phyloP scores from a whole-genome alignment of 2,329 filamentous ascomycete genomes.

The Monosporascus sp. region DNA sequence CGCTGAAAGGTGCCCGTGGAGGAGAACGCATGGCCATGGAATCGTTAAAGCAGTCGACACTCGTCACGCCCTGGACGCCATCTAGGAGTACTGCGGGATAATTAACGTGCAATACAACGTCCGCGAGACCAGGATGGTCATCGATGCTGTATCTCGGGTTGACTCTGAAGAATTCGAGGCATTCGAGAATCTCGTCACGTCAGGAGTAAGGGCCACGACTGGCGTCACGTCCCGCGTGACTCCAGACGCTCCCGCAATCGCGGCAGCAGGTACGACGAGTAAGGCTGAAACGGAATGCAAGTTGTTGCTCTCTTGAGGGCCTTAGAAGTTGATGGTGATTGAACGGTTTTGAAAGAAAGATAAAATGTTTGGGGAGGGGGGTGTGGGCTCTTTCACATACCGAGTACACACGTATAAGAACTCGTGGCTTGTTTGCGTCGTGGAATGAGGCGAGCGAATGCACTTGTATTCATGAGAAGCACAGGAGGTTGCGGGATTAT shows the following conservation, averaged over 20 bases:
- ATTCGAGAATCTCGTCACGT: background rate
- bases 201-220: too few relatives aligned
- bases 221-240: background rate
- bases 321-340: background rate
- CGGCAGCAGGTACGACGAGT: background rate
- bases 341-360: background rate
- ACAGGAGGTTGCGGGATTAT: too few relatives aligned
- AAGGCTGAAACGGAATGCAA: conserved; percentile 1
- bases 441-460: too few relatives aligned
- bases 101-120: conserved; percentile 1
- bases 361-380: background rate
- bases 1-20: conserved; percentile 11
- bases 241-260: background rate
- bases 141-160: background rate
- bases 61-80: conserved; percentile 21
- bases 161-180: background rate
- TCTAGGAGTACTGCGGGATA: conserved; percentile 28
- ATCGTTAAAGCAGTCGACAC: conserved; percentile 23
- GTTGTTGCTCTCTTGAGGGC: conserved; percentile 2
- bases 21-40: conserved; percentile 25
- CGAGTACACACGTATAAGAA: background rate
- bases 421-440: too few relatives aligned
- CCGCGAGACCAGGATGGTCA: conserved; percentile 15
- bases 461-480: too few relatives aligned
- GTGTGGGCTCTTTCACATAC: background rate